phyloP scores from a whole-genome alignment of 129 eudicot species.

The Lactuca sativa region DNA sequence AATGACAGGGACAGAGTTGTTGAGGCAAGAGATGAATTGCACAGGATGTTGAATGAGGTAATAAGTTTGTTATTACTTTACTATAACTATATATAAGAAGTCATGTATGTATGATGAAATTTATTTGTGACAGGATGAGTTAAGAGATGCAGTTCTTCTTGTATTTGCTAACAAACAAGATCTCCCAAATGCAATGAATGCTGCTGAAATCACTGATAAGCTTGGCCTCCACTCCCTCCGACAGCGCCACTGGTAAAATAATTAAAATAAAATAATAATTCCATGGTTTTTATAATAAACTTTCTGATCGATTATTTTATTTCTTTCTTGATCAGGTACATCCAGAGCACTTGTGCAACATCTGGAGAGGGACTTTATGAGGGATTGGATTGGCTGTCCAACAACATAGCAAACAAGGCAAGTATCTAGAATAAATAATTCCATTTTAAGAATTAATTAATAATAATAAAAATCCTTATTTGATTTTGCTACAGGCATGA shows the following conservation, averaged over 20 bases:
- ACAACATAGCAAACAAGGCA: conserved; percentile 99
- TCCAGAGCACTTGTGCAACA: conserved; percentile 99
- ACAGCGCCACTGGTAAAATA: conserved; percentile 74
- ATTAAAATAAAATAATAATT: not conserved
- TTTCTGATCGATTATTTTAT: not conserved
- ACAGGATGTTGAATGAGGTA: conserved; percentile 91
- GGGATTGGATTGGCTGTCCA: conserved; percentile 99
- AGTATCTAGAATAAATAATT: conserved; percentile 24
- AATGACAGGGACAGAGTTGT: conserved; percentile 82
- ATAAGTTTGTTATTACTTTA: not conserved
- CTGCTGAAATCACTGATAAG: conserved; percentile 78
- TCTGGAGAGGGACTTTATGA: conserved; percentile 99
- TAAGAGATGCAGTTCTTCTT: conserved; percentile 77
- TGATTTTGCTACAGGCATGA: conserved; percentile 28
- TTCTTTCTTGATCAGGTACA: conserved; percentile 63
- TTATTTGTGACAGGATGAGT: conserved; percentile 49
- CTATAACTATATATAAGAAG: not conserved
- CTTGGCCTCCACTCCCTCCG: conserved; percentile 84
- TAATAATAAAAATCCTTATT: no score
- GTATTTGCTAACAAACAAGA: conserved; percentile 83
- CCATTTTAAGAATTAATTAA: not conserved
- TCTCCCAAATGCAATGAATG: conserved; percentile 81
- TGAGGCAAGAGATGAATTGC: conserved; percentile 81
- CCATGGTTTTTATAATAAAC: no score
- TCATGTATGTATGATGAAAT: not conserved